Base-by-base conservation (phyloP, 768 basidiomycete genomes). In the Lepiota venenata region DNA sequence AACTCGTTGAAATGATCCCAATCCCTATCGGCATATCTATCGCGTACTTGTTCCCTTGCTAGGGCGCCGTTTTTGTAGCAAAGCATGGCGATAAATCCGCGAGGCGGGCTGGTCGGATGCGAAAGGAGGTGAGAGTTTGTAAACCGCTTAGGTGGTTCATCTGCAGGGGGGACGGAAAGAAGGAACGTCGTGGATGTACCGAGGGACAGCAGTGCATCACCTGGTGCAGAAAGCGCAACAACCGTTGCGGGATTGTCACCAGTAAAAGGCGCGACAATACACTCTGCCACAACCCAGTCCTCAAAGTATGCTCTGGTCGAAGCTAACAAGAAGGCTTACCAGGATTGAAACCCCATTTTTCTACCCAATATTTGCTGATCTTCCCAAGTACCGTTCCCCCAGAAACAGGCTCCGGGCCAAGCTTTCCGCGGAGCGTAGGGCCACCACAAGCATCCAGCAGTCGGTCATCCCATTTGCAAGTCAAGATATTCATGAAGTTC, bases 161-260 rank as follows among this genome's bases (percentile, higher is more conserved):
- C 77, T 6, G 81, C 71, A 4, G 84, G 85, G 4, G 88, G 85
- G 22, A 87, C 83, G 20, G 86, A 88, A 39, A 95, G 79, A 15
- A 95, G 78, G 59, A 93, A 81, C 2, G 92, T 94, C 1, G 91
- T 93, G 0, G 91, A 93, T 11, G 92, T 96, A 20, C 93, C 93
- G 18, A 94, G 77, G 8, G 91, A 93, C 22, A 94, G 80, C 16
- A 94, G 73, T 16, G 89, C 92, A 63, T 94, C 91, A 47, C 88
- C 88, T 1, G 88, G 84, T 12, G 81, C 81, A 25, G 85, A 85
- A 27, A 89, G 72, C 0, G 85, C 82, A 47, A 90, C 79, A 50
- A 93, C 83, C 11, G 91, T 90, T 3, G 90, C 88, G 5, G 91
- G 88, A 66, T 96, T 96, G 65, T 96, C 93, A 3, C 93, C 93